Conservation (phyloP, 108 stramenopile species). For the Fragilaria radians region DNA sequence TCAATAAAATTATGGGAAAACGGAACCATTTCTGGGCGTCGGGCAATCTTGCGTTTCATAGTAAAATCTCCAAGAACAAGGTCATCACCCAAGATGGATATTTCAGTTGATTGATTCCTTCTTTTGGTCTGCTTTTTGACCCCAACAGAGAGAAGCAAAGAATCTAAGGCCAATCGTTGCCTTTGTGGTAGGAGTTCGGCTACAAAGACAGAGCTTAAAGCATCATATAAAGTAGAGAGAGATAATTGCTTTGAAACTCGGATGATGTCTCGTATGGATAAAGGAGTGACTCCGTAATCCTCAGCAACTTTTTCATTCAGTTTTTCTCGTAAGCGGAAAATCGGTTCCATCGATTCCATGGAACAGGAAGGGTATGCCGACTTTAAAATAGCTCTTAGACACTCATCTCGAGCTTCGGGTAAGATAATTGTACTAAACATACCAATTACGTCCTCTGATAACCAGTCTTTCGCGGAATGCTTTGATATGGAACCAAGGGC, state of each 20-base stretch:
- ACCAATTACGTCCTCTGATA: constrained; percentile 41
- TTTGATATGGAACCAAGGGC: constrained; percentile 13
- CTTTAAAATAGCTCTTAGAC: constrained; percentile 20
- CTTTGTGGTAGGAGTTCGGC: constrained; percentile 24
- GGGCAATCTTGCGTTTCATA: constrained; percentile 7
- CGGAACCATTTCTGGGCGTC: constrained; percentile 40
- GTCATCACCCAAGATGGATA: constrained; percentile 2
- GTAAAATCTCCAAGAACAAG: constrained; percentile 26
- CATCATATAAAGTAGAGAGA: constrained; percentile 8
- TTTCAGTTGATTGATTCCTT: neutral
- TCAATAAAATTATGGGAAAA: constrained; percentile 32
- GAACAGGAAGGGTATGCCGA: constrained; percentile 1
- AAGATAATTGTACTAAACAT: constrained; percentile 33
- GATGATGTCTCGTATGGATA: constrained; percentile 25
- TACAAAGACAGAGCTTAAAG: constrained; percentile 13
- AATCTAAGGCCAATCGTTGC: constrained; percentile 19
- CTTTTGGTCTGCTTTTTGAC: neutral
- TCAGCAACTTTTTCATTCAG: constrained; percentile 14
- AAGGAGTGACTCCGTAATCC: constrained; percentile 24
- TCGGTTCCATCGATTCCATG: constrained; percentile 3
- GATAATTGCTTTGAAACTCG: constrained; percentile 9
- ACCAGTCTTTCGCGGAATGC: constrained; percentile 33
- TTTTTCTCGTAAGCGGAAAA: constrained; percentile 11
- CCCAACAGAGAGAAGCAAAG: constrained; percentile 8
- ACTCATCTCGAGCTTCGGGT: constrained; percentile 11